These are phyloP conservation scores for Plasmodium fragile DNA, from an alignment of 169 alveolate genomes.

Conservation along the genomic window DNA sequence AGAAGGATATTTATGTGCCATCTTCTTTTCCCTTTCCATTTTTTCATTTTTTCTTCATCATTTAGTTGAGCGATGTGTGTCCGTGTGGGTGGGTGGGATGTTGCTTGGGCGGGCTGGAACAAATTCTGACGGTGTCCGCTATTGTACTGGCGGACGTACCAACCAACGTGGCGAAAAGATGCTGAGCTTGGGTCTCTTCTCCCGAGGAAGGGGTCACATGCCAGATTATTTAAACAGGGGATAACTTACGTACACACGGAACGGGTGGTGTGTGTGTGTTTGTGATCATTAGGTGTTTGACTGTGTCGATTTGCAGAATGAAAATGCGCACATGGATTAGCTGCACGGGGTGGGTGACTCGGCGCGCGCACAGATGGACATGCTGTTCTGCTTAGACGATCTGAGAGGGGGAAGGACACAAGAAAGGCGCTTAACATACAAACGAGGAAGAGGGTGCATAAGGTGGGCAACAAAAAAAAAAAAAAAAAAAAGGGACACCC, in stretches of 20 bases:
- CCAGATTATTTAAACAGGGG: background rate
- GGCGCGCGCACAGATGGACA: background rate
- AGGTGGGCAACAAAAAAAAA: background rate
- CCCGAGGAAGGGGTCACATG: background rate
- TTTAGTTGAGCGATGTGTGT: background rate
- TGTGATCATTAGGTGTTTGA: background rate
- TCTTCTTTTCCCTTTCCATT: conserved; percentile 62
- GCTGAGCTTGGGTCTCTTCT: background rate
- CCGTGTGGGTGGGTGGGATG: background rate
- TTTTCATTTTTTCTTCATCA: conserved; percentile 72
- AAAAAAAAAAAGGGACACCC: background rate
- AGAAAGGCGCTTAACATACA: background rate
- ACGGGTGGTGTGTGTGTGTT: too few species aligned
- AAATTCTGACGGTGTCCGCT: background rate
- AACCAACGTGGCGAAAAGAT: background rate
- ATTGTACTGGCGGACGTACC: background rate
- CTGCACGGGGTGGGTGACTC: background rate
- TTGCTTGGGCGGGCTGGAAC: background rate
- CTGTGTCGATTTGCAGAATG: background rate
- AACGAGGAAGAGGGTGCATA: background rate
- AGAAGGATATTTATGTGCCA: conserved; percentile 67
- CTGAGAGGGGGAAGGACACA: background rate
- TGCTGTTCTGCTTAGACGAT: background rate
- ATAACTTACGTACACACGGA: background rate
- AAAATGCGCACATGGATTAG: background rate